Evolutionary conservation across 805 yeast genomes (phyloP).

Genomic region (Saccharomycopsis fibuligera): DNA sequence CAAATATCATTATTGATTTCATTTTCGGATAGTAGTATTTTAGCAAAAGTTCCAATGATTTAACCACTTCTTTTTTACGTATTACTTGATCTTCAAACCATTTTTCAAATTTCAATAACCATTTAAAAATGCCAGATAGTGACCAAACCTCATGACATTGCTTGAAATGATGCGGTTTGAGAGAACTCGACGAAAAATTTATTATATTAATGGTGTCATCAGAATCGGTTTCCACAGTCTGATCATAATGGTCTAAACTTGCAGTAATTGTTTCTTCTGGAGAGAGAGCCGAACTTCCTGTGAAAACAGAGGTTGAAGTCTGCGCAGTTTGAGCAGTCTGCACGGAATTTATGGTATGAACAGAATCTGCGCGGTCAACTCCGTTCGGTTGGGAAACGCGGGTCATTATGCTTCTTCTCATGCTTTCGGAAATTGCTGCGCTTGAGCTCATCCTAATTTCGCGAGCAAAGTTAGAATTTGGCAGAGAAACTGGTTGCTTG

Average conservation of each 20-base stretch:
- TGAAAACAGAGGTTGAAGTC: background rate
- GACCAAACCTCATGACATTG: slow-evolving; percentile 15
- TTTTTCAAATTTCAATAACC: slow-evolving; percentile 12
- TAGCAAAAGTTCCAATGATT: slow-evolving; percentile 6
- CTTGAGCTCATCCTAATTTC: too few species aligned
- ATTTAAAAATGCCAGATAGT: slow-evolving; percentile 8
- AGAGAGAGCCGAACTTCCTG: background rate
- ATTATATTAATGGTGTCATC: slow-evolving; percentile 11
- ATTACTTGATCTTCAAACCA: slow-evolving; percentile 15
- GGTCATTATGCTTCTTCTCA: too few species aligned
- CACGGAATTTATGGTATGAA: too few species aligned
- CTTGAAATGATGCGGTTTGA: slow-evolving; percentile 12
- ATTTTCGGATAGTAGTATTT: slow-evolving; percentile 8
- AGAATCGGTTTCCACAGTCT: slow-evolving; percentile 1
- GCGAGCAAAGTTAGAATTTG: too few species aligned
- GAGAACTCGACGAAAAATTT: slow-evolving; percentile 6
- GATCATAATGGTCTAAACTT: background rate
- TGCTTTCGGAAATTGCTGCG: too few species aligned
- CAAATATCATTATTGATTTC: background rate
- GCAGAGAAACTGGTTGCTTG: too few species aligned
- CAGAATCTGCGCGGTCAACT: too few species aligned
- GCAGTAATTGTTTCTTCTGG: slow-evolving; percentile 5
- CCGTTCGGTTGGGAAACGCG: too few species aligned
- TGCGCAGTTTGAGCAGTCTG: too few species aligned
- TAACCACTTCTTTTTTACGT: slow-evolving; percentile 12